A percentile compares a stretch with the other conserved stretches of the same genome.
These are phyloP conservation scores for Phytophthora fragariaefolia DNA, from an alignment of 352 stramenopile species.

Conservation along the genomic window DNA sequence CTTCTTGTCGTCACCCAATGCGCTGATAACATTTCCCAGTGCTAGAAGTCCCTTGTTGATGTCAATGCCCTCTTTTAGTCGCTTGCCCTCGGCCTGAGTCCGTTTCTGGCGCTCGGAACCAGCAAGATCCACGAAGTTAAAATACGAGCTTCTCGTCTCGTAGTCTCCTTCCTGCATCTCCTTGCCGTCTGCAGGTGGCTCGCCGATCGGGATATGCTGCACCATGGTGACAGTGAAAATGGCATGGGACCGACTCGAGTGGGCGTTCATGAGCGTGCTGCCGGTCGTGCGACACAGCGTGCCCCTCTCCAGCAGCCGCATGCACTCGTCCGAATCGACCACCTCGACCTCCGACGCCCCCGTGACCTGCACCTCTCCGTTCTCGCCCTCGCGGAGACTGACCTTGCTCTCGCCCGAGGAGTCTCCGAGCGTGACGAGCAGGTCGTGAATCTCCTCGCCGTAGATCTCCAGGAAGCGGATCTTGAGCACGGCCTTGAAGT, in stretches of 20 bases:
- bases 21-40: conserved; percentile 98
- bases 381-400: conserved; percentile 85
- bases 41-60: conserved; percentile 99
- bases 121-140: conserved; percentile 94
- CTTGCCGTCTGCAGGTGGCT: conserved; percentile 41
- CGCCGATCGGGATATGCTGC: conserved; percentile 74
- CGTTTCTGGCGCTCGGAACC: conserved; percentile 95
- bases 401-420: conserved; percentile 70
- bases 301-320: conserved; percentile 84
- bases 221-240: conserved; percentile 92
- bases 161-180: conserved; percentile 60
- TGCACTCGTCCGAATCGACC: conserved; percentile 70
- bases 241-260: conserved; percentile 91
- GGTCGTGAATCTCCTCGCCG: conserved; percentile 90
- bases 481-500: conserved; percentile 72
- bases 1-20: conserved; percentile 93
- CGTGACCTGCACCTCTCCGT: conserved; percentile 81
- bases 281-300: conserved; percentile 85
- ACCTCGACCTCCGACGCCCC: conserved; percentile 84
- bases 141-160: conserved; percentile 85
- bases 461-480: conserved; percentile 94
- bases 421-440: conserved; percentile 82
- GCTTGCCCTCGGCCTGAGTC: conserved; percentile 92
- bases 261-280: conserved; percentile 93
- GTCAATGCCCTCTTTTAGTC: conserved; percentile 96